phyloP scores from a whole-genome alignment of 1,139 yeast species.

The Saccharomycopsis hybrid region DNA sequence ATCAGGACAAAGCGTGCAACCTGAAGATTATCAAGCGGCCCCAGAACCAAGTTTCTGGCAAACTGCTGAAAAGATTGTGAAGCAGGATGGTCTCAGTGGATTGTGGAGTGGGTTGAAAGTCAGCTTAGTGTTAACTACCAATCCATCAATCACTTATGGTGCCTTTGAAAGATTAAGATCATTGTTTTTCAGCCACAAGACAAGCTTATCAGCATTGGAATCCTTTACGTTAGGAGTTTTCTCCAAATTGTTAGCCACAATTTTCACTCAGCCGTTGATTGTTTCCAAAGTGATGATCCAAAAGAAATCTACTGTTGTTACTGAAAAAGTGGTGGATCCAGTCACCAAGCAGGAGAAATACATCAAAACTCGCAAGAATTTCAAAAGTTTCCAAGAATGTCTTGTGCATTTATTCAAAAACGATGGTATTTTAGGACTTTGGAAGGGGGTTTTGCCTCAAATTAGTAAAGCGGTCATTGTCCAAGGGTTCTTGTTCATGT shows the following conservation, averaged over 20 bases:
- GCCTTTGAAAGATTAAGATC: conserved; percentile 66
- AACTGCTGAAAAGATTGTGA: conserved; percentile 45
- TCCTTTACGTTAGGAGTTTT: conserved; percentile 70
- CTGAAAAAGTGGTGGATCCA: conserved; percentile 28
- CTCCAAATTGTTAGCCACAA: conserved; percentile 75
- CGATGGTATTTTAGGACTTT: conserved; percentile 51
- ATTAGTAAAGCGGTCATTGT: conserved; percentile 76
- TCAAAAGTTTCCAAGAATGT: conserved; percentile 48
- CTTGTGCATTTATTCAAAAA: conserved; percentile 40
- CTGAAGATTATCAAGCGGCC: background rate
- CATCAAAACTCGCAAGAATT: conserved; percentile 26
- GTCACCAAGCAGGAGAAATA: conserved; percentile 23
- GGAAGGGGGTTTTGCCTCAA: conserved; percentile 82
- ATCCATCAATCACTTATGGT: conserved; percentile 87
- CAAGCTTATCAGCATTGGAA: conserved; percentile 50
- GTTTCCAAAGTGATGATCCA: conserved; percentile 81
- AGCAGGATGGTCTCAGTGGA: conserved; percentile 63
- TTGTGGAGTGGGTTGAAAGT: conserved; percentile 86
- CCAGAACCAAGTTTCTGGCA: conserved; percentile 34
- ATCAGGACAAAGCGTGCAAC: background rate
- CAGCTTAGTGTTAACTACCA: conserved; percentile 67
- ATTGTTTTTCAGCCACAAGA: conserved; percentile 37
- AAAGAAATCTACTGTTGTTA: conserved; percentile 33
- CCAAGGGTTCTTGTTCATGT: conserved; percentile 80
- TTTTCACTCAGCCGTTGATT: conserved; percentile 79